Evolutionary conservation across 176 grass and related monocot species (phyloP).

Genomic region (Aechmea fasciata): DNA sequence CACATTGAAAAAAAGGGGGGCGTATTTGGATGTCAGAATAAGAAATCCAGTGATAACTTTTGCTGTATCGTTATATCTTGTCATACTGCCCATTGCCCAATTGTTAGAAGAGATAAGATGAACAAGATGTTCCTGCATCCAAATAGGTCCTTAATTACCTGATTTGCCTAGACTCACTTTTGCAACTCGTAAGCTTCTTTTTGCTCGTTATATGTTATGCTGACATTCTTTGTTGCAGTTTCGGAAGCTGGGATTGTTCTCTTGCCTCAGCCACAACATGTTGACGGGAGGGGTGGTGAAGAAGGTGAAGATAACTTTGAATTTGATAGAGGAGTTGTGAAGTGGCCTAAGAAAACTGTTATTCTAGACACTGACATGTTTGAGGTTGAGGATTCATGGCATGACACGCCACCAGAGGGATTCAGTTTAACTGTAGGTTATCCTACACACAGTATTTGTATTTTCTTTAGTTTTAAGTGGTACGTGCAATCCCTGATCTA

Average conservation of each 20-base stretch:
- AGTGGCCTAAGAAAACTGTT: slow-evolving; percentile 79
- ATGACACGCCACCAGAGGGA: slow-evolving; percentile 69
- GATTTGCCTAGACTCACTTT: too few species aligned
- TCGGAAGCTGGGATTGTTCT: slow-evolving; percentile 65
- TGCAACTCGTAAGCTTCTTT: neutral
- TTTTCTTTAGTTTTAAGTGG: too few species aligned
- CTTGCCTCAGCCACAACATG: slow-evolving; percentile 39
- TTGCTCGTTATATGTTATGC: neutral
- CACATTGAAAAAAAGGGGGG: neutral
- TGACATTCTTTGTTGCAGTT: slow-evolving; percentile 30
- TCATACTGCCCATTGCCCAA: neutral
- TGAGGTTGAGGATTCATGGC: slow-evolving; percentile 85
- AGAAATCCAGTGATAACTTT: too few species aligned
- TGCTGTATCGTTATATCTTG: too few species aligned
- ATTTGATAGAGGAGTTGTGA: slow-evolving; percentile 43
- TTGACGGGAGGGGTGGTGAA: slow-evolving; percentile 11
- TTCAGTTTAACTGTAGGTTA: slow-evolving; percentile 62
- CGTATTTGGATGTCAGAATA: too few species aligned
- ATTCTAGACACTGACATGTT: slow-evolving; percentile 82
- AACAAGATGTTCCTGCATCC: neutral
- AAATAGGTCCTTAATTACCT: too few species aligned
- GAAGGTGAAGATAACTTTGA: slow-evolving; percentile 39
- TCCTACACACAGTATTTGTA: neutral
- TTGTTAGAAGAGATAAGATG: neutral
- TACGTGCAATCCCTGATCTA: too few species aligned